Base-by-base conservation (phyloP, 176 grass and related monocot genomes). In the Carex scoparia region DNA sequence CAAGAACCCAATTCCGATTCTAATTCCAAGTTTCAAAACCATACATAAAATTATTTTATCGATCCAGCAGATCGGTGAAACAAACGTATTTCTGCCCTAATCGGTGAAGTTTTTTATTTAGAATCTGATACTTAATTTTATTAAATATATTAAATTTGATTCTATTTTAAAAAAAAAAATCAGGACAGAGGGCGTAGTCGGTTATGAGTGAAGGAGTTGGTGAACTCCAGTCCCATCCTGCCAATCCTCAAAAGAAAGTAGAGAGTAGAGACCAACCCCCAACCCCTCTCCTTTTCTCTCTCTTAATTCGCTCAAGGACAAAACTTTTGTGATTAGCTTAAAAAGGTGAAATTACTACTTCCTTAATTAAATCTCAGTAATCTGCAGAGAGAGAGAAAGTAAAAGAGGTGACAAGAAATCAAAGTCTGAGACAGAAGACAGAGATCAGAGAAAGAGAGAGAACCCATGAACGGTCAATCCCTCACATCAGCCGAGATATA, bases 401-500 rank as follows among this genome's bases (percentile, higher is more conserved):
- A 27, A 49, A 27, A 49, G 42, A 74, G 44, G 70, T 74, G 70
- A 37, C 74, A 58, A 79, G 51, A 79, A 79, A 79, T 79, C 74
- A 79, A 78, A 78, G 49, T 57, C 27, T 79, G 14, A 79, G 74
- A 35, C 74, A 15, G 10, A 32, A 78, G 74, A 57, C 74, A 79
- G 14, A 44, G 2, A 58, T 57, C 74, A 58, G 51, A 55, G 49
- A 32, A 15, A 73, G 18, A 73, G 65, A 63, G 35, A 79, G 37
- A 82, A 48, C 5, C 31, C 32, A 87, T 82, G 85, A 87, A 74
- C 15, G 66, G 85, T 87, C 85, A 82, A 87, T 66, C 65, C 65
- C 55, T 70, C 75, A 69, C 85, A 87, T 82, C 85, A 87, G 65
- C 59, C 71, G 78, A 61, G 74, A 79, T 79, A 79, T 79, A 56